Evolutionary conservation across 2,329 filamentous ascomycete species (phyloP), one percentile per base, ranked within the genome.

Genomic region (Cytospora mali): DNA sequence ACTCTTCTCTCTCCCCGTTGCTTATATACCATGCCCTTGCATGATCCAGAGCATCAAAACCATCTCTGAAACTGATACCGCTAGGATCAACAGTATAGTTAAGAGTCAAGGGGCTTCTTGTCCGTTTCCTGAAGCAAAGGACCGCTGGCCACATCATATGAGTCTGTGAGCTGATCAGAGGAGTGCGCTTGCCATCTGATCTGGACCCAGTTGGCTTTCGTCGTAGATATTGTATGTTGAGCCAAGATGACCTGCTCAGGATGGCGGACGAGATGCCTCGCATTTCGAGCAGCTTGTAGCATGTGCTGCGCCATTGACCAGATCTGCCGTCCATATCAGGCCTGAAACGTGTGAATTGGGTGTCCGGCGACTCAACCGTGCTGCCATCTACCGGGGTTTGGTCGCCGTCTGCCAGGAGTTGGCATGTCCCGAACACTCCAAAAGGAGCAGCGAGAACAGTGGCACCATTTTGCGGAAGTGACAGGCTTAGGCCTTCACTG

Each of bases 391-490:
- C 66, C 6, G 70, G 70, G 31, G 74, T 71, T 52, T 70, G 68
- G n/a, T 75, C 76, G 57, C 70, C 67, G 62, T 75, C 69, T 13
- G 75, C 65, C 39, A 75, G 67, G 9, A 74, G 73, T 49, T 77
- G 76, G 27, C 79, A 75, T 7, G 75, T 76, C 11, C 77, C 80
- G 66, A 81, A 78, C 25, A 78, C 72, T 16, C 84, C 84, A 56
- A 86, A 79, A 0, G 84, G 84, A 2, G 84, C 84, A 7, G 82
- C 80, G 23, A 87, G 71, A 23, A 87, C 77, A 2, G 79, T 76
- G 18, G 78, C 73, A 21, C 79, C 78, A 0, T 79, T 69, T 9
- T 76, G 74, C 6, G 77, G 75, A 5, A 79, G 67, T 48, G 75
- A 77, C 16, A 76, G 71, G 16, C 75, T 73, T 33, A 78, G 65